Evolutionary conservation across 108 stramenopile species (phyloP).

Genomic region (Phaeodactylum tricornutum): DNA sequence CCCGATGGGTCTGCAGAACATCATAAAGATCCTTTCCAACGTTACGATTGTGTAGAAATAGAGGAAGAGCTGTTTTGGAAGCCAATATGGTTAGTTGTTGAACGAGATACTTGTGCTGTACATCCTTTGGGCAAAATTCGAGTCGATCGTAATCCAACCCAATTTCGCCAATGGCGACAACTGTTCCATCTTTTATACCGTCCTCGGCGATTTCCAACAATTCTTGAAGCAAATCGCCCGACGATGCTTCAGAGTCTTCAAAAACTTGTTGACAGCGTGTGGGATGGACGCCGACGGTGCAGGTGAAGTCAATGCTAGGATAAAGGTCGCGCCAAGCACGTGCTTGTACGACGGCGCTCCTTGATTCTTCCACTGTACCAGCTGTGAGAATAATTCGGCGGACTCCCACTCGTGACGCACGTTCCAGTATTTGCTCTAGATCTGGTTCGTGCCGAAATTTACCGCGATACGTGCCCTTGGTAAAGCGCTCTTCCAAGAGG

Average conservation of each 20-base stretch:
- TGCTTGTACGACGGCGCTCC: conserved; percentile 17
- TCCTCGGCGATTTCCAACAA: conserved; percentile 33
- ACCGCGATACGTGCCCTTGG: conserved; percentile 74
- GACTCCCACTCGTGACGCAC: conserved; percentile 55
- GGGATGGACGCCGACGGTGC: conserved; percentile 93
- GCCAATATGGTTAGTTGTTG: conserved; percentile 62
- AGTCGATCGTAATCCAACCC: conserved; percentile 95
- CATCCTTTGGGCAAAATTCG: conserved; percentile 77
- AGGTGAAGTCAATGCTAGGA: conserved; percentile 26
- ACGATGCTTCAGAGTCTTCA: conserved; percentile 19
- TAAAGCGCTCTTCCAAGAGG: conserved; percentile 76
- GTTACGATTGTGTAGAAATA: conserved; percentile 93
- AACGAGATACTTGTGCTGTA: conserved; percentile 71
- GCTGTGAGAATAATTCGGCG: conserved; percentile 63
- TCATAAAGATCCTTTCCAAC: conserved; percentile 68
- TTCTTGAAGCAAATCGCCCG: conserved; percentile 25
- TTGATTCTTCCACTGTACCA: conserved; percentile 68
- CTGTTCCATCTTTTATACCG: conserved; percentile 36
- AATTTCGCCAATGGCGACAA: conserved; percentile 92
- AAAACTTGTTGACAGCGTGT: conserved; percentile 82
- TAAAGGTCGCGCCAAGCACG: conserved; percentile 15
- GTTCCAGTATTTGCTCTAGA: conserved; percentile 69
- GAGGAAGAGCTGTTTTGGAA: conserved; percentile 44
- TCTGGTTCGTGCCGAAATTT: conserved; percentile 82
- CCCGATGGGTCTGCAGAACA: conserved; percentile 40